Evolutionary conservation across 441 rosid genomes (phyloP), one percentile per base, ranked within the genome.

Genomic region (Populus hybrid): DNA sequence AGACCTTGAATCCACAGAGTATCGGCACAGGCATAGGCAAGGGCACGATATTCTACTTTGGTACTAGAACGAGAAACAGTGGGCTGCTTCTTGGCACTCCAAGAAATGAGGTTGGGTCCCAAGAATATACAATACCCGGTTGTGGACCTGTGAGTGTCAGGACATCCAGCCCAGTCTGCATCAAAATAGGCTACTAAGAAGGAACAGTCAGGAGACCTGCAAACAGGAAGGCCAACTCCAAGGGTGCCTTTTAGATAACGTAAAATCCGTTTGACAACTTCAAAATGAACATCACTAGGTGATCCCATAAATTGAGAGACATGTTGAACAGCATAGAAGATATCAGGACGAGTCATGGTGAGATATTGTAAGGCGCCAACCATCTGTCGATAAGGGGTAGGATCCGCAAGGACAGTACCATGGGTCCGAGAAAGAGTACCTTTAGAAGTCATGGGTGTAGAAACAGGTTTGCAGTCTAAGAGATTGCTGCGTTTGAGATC

Each of bases 361-460:
- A 64, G 35, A 36, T 74, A 63, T 36, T 33, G 77, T 6, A 74
- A 20, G 9, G 56, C 20, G 4, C 77, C 77, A 33, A 74, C 69
- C 12, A 74, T 9, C 9, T 12, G 28, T 20, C 59, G 56, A 40
- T 70, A 70, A 7, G 10, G 7, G 1, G 3, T n/a, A 9, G 59
- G 29, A 42, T 38, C 31, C 8, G n/a, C 1, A 14, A 70, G 18
- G 2, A 38, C 2, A 7, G 26, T 9, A 23, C 20, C 35, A 36
- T 10, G 59, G 14, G 12, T 21, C 18, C 24, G 16, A 42, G 50
- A 8, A 11, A 42, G 50, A 16, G 50, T 42, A 3, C 16, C 50
- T 42, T 42, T 42, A 1, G 4, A 42, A 42, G 50, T 29, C 14
- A 64, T n/a, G 2, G 77, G 70, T 9, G 59, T 64, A 3, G 70